Evolutionary conservation across 2,329 filamentous ascomycete genomes (phyloP), one percentile per base, ranked within the genome.

Genomic region (Cercospora brassicicola): DNA sequence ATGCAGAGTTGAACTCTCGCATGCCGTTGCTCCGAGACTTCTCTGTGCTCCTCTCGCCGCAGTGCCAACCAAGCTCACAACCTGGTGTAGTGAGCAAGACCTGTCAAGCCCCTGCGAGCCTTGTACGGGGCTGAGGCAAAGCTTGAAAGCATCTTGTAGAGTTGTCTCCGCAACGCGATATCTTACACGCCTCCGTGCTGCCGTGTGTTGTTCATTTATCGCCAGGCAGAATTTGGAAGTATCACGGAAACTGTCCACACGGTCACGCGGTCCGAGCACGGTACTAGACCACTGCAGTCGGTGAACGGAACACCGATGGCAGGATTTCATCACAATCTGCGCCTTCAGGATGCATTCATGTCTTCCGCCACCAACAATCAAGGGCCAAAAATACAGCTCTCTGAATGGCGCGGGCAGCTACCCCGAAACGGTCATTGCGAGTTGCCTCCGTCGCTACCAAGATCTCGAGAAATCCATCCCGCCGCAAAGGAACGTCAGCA

Each of bases 1-100:
- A 62, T 62, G 39, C 36, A 55, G 13, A 55, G 23, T n/a, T 28
- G 36, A 62, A 62, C 59, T 62, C 26, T 33, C 39, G 45, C 23
- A 31, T 62, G 59, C 59, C 59, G 59, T 39, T 18, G 33, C 57
- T 42, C 59, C 31, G 59, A 53, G 20, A 53, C 42, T 48, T 28
- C 42, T 48, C 9, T 48, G 42, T 48, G 18, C 45, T 23, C 10
- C 20, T 13, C 20, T n/a, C 36, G 36, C 15, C 36, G 36, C 18
- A n/a, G 20, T 55, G 23, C 2, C 23, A 55, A 55, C 11, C 48
- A 55, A 30, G 11, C 23, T 55, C 18, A 5, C 48, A 55, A 55
- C 23, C 48, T 55, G 23, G 48, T 28, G 23, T 55, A 26, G 26
- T 28, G 48, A 26, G 48, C 20, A 15, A 53, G 48, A 53, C 48